Evolutionary conservation across 2,329 filamentous ascomycete species (phyloP), one percentile per base, ranked within the genome.

Genomic region (Neofusicoccum laricinum): DNA sequence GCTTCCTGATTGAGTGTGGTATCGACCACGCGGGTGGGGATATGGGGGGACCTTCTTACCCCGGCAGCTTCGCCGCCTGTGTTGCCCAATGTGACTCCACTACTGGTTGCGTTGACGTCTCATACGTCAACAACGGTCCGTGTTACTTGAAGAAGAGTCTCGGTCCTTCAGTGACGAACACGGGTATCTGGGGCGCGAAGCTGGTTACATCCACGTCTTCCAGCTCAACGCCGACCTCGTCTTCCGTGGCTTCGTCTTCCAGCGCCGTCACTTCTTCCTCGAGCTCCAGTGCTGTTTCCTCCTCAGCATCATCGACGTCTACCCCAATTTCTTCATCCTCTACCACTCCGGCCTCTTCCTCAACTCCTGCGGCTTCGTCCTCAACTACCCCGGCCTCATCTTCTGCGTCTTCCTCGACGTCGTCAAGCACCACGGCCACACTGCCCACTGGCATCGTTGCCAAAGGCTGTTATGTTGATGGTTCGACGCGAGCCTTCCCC

Each of bases 1-100:
- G 63, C 34, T 71, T 67, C 48, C n/a, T 34, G 14, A 50, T 65
- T n/a, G 64, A 65, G 34, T 65, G 58, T 38, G 38, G 43, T 21
- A 19, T 51, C 4, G 64, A 65, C 48, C 64, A 61, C 32, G 14
- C 17, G 15, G 64, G 49, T 14, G 64, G 64, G 11, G 58, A 55
- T 43, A 46, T 63, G 30, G 59, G 46, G 21, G 48, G n/a, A 14
- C 59, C 48, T 6, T 21, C 43, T 19, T 65, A 65, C 32, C 59
- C 58, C 2, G 49, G 45, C 7, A 62, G 30, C 21, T 57, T 65
- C 14, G 64, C 51, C 2, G 25, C n/a, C 2, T 65, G 64, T 15
- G 25, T 65, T 1, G 12, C 58, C 4, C 46, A 41, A 6, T 65
- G 64, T 43, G 64, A 48, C 34, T n/a, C 64, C 32, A 63, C 48